Base-by-base conservation (phyloP, 202 grass and related monocot species). In the Schoenoplectus triqueter region DNA sequence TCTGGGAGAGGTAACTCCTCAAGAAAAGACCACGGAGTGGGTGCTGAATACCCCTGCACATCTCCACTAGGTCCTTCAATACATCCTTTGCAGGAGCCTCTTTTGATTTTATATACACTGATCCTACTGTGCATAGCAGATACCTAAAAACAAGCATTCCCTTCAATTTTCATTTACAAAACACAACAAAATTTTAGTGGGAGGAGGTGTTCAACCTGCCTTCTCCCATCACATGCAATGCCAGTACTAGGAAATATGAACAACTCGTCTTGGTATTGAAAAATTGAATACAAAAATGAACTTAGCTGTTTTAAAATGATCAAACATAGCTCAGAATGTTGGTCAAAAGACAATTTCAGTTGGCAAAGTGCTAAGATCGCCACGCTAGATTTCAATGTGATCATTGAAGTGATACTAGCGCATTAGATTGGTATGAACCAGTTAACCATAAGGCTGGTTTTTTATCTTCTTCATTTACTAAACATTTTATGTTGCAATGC, bases 91-190 rank as follows among this genome's bases (percentile, higher is more conserved):
- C 91, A 52, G 96, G 96, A 89, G 96, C 96, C 86, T 99, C 96
- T 77, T 99, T 99, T 77, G 96, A 95, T 91, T 91, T 99, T 73
- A 99, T 95, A 72, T 99, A 99, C 57, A 95, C 96, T 88, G 96
- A 99, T 87, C 96, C 96, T 40, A 95, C 93, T 48, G 96, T 99
- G 89, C 93, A 99, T 63, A 99, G 82, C 84, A 99, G 90, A 91
- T 99, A 99, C 54, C 96, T 99, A 83, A 31, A 31, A 31, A 31
- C 31, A 31, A 31, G 31, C 31, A 31, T 31, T 81, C 39, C 69
- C 75, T 78, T 78, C 15, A 6, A 44, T 78, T 60, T 61, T 18
- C 7, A 75, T 78, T 54, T 60, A 60, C 31, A 31, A 13, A 78
- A 78, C 31, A 60, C 7, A 52, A 52, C n/a, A 78, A 60, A 60